A percentile compares a stretch with the other conserved stretches of the same genome.
Evolutionary conservation across 768 basidiomycete genomes (phyloP).

Genomic region (Mycena olivaceomarginata): DNA sequence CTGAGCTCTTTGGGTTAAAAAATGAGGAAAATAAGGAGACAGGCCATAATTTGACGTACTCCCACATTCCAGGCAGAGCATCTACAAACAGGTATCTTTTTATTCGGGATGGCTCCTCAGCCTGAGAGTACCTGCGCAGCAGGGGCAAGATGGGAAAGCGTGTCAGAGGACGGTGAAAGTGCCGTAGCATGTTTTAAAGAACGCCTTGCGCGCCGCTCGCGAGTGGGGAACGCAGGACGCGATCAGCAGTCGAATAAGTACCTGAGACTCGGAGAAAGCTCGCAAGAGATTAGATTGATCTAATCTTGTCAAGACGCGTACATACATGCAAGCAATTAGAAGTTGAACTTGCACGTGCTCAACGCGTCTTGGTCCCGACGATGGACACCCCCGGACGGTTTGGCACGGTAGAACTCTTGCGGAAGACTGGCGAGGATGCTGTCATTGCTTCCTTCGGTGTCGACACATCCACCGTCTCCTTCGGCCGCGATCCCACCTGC

Average conservation of each 20-base stretch:
- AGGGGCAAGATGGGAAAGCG: background rate
- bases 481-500: conserved; percentile 80
- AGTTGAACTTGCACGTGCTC: conserved; percentile 8
- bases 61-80: conserved; percentile 17
- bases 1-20: background rate
- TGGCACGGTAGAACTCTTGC: conserved; percentile 40
- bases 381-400: conserved; percentile 42
- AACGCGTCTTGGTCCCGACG: background rate
- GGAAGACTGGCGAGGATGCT: conserved; percentile 48
- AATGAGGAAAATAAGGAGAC: background rate
- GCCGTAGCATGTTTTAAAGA: background rate
- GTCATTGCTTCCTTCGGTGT: conserved; percentile 83
- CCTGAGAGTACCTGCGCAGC: background rate
- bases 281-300: too few relatives aligned
- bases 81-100: conserved; percentile 10
- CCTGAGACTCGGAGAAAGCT: too few relatives aligned
- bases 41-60: background rate
- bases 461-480: conserved; percentile 79
- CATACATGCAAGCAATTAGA: background rate
- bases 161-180: background rate
- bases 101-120: background rate
- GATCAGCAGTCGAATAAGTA: too few relatives aligned
- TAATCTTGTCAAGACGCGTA: background rate
- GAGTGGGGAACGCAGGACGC: too few relatives aligned
- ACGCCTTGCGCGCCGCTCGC: too few relatives aligned